Base-by-base conservation (phyloP, 148 eudicot genomes). In the Cornus controversa region DNA sequence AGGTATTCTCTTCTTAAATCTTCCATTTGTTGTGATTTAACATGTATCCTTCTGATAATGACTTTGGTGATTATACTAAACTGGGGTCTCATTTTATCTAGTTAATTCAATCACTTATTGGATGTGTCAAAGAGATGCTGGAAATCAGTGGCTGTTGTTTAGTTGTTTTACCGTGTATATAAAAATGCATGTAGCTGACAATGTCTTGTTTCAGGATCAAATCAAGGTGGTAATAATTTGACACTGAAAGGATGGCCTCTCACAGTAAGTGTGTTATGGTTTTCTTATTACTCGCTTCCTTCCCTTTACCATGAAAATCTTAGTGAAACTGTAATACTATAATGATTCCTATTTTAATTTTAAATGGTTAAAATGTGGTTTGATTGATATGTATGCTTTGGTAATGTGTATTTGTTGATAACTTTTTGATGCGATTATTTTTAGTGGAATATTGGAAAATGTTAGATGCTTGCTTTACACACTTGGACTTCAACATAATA, bases 231-330 rank as follows among this genome's bases (percentile, higher is more conserved):
- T 28, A 90, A 85, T 75, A 92, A 82, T 84, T 78, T 89, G 84
- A 89, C 92, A 40, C 77, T 92, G 83, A 89, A 92, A 79, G 97
- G 97, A 80, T 90, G 94, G 94, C 97, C 97, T 70, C 90, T 92
- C 74, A 87, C 91, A 10, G 97, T 92, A 81, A 85, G 94, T 89
- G 23, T 27, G 25, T 72, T 29, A 10, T 26, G 58, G 45, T 28
- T 40, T 27, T 47, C 40, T 42, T 22, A 29, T 36, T 42, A 50
- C 25, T n/a, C 1, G 15, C 25, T 47, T 62, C 71, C 57, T 69
- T 29, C 31, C 31, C 2, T 81, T 10, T 66, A 42, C 4, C 14
- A 18, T 14, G 16, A 15, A 10, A 60, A 18, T 58, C 10, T 20
- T 73, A 63, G 67, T 28, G 22, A 40, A 40, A 42, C 57, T 50